A percentile compares a stretch with the other conserved stretches of the same genome.
These are phyloP conservation scores for Penicillium psychrosexuale DNA, from an alignment of 2,329 filamentous ascomycete genomes.

Conservation along the genomic window DNA sequence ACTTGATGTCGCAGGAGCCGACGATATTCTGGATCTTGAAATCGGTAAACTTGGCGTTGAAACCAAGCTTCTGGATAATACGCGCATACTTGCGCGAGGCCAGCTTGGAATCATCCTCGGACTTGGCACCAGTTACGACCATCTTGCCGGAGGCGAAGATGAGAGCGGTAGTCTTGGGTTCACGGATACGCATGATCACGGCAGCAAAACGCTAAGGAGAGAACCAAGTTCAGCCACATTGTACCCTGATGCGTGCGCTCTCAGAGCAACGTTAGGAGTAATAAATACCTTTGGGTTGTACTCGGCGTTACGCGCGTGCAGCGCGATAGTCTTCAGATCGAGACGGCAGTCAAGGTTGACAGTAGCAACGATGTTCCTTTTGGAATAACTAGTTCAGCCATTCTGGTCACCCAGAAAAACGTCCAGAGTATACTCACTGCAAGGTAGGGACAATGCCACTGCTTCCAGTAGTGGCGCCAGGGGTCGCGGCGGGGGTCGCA, in stretches of 20 bases:
- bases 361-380: slow-evolving; percentile 97
- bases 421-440: slow-evolving; percentile 77
- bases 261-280: slow-evolving; percentile 30
- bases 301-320: slow-evolving; percentile 97
- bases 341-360: slow-evolving; percentile 97
- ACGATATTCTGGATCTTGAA: slow-evolving; percentile 99
- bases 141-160: slow-evolving; percentile 99
- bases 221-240: slow-evolving; percentile 46
- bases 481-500: slow-evolving; percentile 66
- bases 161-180: slow-evolving; percentile 95
- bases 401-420: slow-evolving; percentile 46
- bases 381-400: slow-evolving; percentile 47
- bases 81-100: slow-evolving; percentile 96
- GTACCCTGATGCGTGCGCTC: slow-evolving; percentile 33
- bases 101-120: slow-evolving; percentile 95
- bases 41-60: slow-evolving; percentile 99
- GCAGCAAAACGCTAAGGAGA: slow-evolving; percentile 84
- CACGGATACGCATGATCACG: slow-evolving; percentile 99
- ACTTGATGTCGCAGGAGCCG: slow-evolving; percentile 98
- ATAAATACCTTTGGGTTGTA: slow-evolving; percentile 89
- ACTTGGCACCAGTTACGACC: slow-evolving; percentile 98
- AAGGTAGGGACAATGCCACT: slow-evolving; percentile 89
- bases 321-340: slow-evolving; percentile 97
- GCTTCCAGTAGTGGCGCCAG: slow-evolving; percentile 74
- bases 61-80: slow-evolving; percentile 99